Conservation (phyloP, 1,284 basidiomycete species). For the Leccinum angustisporum region DNA sequence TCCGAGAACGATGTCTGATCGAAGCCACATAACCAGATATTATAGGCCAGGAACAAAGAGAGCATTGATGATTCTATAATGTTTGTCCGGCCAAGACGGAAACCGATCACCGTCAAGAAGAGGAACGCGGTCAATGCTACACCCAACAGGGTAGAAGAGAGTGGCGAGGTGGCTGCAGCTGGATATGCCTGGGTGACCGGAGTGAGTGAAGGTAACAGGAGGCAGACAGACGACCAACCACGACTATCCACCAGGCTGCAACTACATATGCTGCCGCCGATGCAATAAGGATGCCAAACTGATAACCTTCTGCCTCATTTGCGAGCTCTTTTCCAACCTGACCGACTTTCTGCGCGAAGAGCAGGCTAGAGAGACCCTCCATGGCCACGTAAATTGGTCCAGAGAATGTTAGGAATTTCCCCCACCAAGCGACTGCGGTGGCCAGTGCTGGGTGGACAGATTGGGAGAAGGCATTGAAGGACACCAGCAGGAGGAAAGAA, state of each 20-base stretch:
- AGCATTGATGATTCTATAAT: constrained; percentile 90
- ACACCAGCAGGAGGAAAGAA: constrained; percentile 75
- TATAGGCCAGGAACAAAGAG: constrained; percentile 84
- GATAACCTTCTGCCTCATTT: constrained; percentile 66
- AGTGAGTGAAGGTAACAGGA: constrained; percentile 6
- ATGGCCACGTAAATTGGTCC: constrained; percentile 79
- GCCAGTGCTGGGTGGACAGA: constrained; percentile 58
- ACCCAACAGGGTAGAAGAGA: constrained; percentile 83
- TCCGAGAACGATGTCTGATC: constrained; percentile 68
- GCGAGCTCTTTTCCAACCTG: constrained; percentile 73
- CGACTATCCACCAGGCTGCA: constrained; percentile 79
- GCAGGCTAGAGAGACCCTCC: constrained; percentile 80
- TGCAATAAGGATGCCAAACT: constrained; percentile 71
- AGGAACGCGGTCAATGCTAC: constrained; percentile 70
- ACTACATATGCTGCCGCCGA: constrained; percentile 75
- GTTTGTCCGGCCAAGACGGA: constrained; percentile 84
- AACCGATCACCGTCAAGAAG: constrained; percentile 90
- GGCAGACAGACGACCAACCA: constrained; percentile 45
- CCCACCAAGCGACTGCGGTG: constrained; percentile 68
- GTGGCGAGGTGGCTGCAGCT: constrained; percentile 73
- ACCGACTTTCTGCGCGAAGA: constrained; percentile 78
- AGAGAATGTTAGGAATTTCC: constrained; percentile 63
- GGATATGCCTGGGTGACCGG: constrained; percentile 61
- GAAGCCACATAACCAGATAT: constrained; percentile 80
- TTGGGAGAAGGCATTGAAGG: constrained; percentile 76